phyloP scores from a whole-genome alignment of 495 filamentous ascomycete genomes.

The Jackrogersella minutella region DNA sequence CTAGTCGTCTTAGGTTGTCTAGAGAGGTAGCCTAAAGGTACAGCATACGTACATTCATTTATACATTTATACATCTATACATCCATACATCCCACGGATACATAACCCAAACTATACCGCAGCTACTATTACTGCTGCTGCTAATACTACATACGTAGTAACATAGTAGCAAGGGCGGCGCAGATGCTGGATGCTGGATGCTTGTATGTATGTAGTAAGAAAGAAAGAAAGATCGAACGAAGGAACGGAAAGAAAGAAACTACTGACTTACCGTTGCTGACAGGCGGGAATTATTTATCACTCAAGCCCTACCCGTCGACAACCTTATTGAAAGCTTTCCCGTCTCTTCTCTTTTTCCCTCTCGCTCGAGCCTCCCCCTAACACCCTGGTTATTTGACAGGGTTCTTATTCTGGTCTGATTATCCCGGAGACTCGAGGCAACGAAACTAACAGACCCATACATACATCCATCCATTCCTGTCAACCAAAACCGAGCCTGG shows the following conservation, averaged over 20 bases:
- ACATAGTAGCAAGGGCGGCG: conserved; percentile 7
- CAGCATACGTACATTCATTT: conserved; percentile 6
- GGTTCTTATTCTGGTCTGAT: conserved; percentile 33
- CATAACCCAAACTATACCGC: not conserved
- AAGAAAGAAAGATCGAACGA: conserved; percentile 16
- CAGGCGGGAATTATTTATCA: conserved; percentile 39
- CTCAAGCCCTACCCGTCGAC: conserved; percentile 33
- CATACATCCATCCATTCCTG: conserved; percentile 8
- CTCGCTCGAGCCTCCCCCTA: conserved; percentile 35
- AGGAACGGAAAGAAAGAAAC: conserved; percentile 13
- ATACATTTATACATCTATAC: too few relatives aligned
- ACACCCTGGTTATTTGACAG: conserved; percentile 30
- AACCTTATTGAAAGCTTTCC: conserved; percentile 19
- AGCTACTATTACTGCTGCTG: too few relatives aligned
- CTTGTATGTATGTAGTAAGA: not conserved
- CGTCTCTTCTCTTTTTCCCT: conserved; percentile 10
- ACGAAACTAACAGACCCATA: conserved; percentile 21
- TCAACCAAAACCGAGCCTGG: conserved; percentile 10
- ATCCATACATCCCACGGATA: not conserved
- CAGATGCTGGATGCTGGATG: conserved; percentile 3
- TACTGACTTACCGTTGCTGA: conserved; percentile 26
- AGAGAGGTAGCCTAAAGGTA: too few relatives aligned
- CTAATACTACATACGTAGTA: not conserved
- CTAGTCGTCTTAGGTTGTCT: conserved; percentile 13
- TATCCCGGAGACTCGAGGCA: conserved; percentile 35